A percentile compares a stretch with the other conserved stretches of the same genome.
phyloP scores from a whole-genome alignment of 768 basidiomycete genomes.

The Favolaschia claudopus region DNA sequence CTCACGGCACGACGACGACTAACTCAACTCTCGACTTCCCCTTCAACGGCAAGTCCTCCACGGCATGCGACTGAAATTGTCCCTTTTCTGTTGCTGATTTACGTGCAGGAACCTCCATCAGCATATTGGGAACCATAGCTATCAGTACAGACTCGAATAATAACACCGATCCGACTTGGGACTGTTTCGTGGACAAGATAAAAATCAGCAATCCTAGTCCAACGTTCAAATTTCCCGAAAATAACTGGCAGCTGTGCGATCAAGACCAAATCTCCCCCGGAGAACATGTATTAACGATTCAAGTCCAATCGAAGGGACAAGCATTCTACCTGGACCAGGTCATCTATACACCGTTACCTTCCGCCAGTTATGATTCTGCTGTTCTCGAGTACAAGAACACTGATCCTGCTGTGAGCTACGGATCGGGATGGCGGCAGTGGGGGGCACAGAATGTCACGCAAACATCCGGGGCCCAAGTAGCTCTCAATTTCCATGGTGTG shows the following conservation, averaged over 20 bases:
- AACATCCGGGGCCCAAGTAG: constrained; percentile 20
- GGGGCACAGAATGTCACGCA: constrained; percentile 25
- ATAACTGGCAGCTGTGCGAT: constrained; percentile 42
- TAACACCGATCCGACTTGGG: constrained; percentile 39
- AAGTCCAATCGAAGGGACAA: constrained; percentile 34
- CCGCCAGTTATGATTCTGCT: neutral
- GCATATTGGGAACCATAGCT: constrained; percentile 34
- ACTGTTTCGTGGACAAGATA: constrained; percentile 40
- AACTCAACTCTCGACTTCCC: constrained; percentile 10
- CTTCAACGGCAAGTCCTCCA: constrained; percentile 7
- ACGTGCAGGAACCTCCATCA: constrained; percentile 34
- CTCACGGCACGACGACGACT: constrained; percentile 1
- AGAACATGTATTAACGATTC: constrained; percentile 36
- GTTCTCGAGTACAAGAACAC: constrained; percentile 9
- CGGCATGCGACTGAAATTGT: neutral
- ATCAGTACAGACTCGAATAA: constrained; percentile 13
- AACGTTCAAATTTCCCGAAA: constrained; percentile 31
- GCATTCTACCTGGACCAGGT: constrained; percentile 40
- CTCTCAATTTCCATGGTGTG: constrained; percentile 36
- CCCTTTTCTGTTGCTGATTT: constrained; percentile 2
- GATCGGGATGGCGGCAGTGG: constrained; percentile 26
- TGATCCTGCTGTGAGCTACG: constrained; percentile 30
- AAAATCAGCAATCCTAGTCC: constrained; percentile 29
- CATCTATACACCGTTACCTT: constrained; percentile 28
- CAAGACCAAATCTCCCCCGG: constrained; percentile 27